A percentile compares a stretch with the other conserved stretches of the same genome.
These are phyloP conservation scores for Apiotrichum porosum DNA, from an alignment of 1,284 basidiomycete species.

Conservation along the genomic window DNA sequence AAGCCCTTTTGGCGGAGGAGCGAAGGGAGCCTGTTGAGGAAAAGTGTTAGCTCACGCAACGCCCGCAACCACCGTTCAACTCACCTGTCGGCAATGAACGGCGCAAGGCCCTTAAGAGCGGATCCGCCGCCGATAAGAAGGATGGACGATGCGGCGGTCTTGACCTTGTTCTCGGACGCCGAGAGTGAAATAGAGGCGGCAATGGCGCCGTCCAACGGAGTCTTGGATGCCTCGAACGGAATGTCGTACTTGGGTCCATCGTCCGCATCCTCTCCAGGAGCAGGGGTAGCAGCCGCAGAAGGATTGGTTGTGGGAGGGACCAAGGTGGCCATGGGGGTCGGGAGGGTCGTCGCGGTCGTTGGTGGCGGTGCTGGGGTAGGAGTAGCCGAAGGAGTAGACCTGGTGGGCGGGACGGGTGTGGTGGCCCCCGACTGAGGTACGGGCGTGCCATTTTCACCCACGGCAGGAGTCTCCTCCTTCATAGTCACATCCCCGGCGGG, in stretches of 20 bases:
- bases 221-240: slow-evolving; percentile 73
- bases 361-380: not conserved
- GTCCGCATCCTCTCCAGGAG: slow-evolving; percentile 5
- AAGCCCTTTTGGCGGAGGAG: slow-evolving; percentile 78
- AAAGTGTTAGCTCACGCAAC: slow-evolving; percentile 1
- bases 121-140: slow-evolving; percentile 79
- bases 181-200: slow-evolving; percentile 82
- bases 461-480: slow-evolving; percentile 8
- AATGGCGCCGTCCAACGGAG: slow-evolving; percentile 90
- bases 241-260: slow-evolving; percentile 15
- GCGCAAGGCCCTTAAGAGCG: slow-evolving; percentile 47
- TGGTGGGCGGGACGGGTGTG: not conserved
- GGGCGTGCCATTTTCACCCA: not conserved
- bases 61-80: slow-evolving; percentile 9
- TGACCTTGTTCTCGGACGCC: slow-evolving; percentile 81
- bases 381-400: not conserved
- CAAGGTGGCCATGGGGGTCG: not conserved
- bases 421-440: not conserved
- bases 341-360: not conserved
- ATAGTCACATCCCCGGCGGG: no score
- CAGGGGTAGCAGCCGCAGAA: slow-evolving; percentile 14
- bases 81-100: slow-evolving; percentile 44
- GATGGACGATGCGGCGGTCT: slow-evolving; percentile 82
- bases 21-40: slow-evolving; percentile 35
- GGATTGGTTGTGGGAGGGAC: slow-evolving; percentile 10